A percentile compares a stretch with the other conserved stretches of the same genome.
These are phyloP conservation scores for Pyrenophora graminea DNA, from an alignment of 2,329 filamentous ascomycete genomes.

Conservation along the genomic window DNA sequence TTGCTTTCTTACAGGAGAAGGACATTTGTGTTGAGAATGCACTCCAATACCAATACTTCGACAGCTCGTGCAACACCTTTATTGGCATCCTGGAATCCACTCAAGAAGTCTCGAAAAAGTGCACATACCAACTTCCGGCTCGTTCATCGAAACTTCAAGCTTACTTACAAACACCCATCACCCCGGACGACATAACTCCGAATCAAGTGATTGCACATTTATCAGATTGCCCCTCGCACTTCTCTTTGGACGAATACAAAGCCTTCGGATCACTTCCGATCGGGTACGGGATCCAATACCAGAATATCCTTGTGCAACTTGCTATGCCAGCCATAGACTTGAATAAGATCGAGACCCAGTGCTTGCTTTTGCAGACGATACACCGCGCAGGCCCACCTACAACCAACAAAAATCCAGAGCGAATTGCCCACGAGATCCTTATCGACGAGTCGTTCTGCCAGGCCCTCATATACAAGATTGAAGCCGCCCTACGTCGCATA, in stretches of 20 bases:
- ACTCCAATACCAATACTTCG: conserved; percentile 45
- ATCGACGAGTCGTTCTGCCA: conserved; percentile 40
- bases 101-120: conserved; percentile 31
- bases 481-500: conserved; percentile 12
- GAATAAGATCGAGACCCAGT: conserved; percentile 53
- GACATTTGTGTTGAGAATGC: conserved; percentile 55
- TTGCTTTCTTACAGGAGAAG: conserved; percentile 33
- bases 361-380: conserved; percentile 56
- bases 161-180: conserved; percentile 45
- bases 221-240: conserved; percentile 51
- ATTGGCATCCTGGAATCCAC: conserved; percentile 14
- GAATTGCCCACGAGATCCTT: conserved; percentile 47
- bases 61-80: conserved; percentile 23
- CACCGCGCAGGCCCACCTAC: conserved; percentile 53
- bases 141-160: conserved; percentile 43
- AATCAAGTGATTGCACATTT: conserved; percentile 59
- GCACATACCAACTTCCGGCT: conserved; percentile 49
- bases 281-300: conserved; percentile 47
- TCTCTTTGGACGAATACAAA: conserved; percentile 61
- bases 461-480: conserved; percentile 21
- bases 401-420: conserved; percentile 11
- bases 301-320: conserved; percentile 11
- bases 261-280: conserved; percentile 55
- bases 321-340: conserved; percentile 49
- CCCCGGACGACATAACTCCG: conserved; percentile 38